These are phyloP conservation scores for Tricholoma sp. DNA, from an alignment of 768 basidiomycete genomes.

Conservation along the genomic window DNA sequence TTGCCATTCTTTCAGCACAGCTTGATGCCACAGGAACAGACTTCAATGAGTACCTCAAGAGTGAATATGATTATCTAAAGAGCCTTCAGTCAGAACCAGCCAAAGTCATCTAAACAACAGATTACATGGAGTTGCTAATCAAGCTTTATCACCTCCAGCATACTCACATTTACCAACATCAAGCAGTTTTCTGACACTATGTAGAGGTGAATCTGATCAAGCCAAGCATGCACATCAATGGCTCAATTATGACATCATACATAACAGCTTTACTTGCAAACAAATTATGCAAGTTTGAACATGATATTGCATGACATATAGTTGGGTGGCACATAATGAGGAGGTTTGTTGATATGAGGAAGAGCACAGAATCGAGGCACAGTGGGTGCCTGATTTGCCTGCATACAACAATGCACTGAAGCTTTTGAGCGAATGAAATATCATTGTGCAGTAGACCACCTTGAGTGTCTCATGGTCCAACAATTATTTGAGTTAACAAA, in stretches of 20 bases:
- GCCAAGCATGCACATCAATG: not conserved
- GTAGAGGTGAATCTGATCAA: not conserved
- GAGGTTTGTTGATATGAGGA: too few species aligned
- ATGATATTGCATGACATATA: conserved; percentile 15
- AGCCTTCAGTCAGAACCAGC: conserved; percentile 21
- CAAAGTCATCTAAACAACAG: conserved; percentile 22
- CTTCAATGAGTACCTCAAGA: conserved; percentile 15
- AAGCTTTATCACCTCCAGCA: conserved; percentile 12
- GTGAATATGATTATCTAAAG: conserved; percentile 22
- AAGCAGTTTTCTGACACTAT: not conserved
- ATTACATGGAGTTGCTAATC: conserved; percentile 27
- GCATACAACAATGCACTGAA: conserved; percentile 20
- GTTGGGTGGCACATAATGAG: conserved; percentile 16
- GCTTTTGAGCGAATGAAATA: conserved; percentile 19
- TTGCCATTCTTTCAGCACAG: conserved; percentile 11
- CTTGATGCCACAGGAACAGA: conserved; percentile 9
- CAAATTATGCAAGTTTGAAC: conserved; percentile 14
- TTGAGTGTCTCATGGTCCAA: conserved; percentile 30
- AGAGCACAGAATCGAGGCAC: conserved; percentile 17
- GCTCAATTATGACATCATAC: conserved; percentile 8
- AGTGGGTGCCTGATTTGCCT: conserved; percentile 19
- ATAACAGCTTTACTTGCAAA: conserved; percentile 10
- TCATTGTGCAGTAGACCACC: conserved; percentile 23
- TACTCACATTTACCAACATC: not conserved
- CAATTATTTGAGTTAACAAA: conserved; percentile 35